Base-by-base conservation (phyloP, 441 rosid species). In the Geranium incanum region DNA sequence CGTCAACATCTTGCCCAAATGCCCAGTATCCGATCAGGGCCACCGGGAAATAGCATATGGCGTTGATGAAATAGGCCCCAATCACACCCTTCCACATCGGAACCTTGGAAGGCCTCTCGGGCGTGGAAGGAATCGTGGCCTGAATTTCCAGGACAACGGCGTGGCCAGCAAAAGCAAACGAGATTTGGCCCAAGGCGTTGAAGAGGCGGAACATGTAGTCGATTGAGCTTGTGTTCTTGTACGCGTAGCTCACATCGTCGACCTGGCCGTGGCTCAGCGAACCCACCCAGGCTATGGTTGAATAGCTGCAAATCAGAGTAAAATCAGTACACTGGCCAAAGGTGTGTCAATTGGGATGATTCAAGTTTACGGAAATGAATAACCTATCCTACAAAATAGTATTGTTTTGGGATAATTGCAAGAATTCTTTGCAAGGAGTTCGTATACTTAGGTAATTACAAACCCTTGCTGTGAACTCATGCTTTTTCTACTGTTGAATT, bases 31-130 rank as follows among this genome's bases (percentile, higher is more conserved):
- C 96, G 0, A 91, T 78, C 0, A 93, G 71, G 9, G 98, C 98
- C 16, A 91, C 98, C 0, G 97, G 98, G 72, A 93, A 88, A 72
- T 93, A 93, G 84, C 98, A 91, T 41, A 93, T 77, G 0, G 96
- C 98, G 23, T 93, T 93, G 72, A 91, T 74, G 28, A 93, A 88
- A 74, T 93, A 93, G 70, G 97, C 85, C 6, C 91, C 92, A 0
- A 91, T 0, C 0, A 85, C 98, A 2, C 98, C 98, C 76, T 86
- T 91, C 98, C 96, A 93, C 98, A 93, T 93, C 0, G 95, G 81
- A 13, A 88, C 73, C 63, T 76, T 89, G 1, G 97, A 93, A 65
- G 98, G 95, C 74, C 77, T 93, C 68, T 89, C 91, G 0, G 91
- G 88, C 0, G 95, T 88, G 0, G 98, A 93, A 19, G 97, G 98